Conservation (phyloP, 176 grass and related monocot species). For the Panicum miliaceum region DNA sequence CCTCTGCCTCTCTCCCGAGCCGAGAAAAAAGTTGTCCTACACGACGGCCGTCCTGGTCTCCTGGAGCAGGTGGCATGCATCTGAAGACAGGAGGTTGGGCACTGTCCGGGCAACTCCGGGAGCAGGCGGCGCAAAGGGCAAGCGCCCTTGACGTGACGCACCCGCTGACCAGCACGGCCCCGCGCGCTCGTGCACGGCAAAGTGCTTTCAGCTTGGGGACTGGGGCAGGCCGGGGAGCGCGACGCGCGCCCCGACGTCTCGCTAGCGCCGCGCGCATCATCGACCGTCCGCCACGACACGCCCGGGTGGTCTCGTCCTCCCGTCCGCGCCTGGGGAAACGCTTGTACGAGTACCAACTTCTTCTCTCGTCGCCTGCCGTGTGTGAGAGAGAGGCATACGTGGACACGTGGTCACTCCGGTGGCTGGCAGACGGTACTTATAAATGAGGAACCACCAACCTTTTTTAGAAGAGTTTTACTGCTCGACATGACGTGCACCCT, state of each 20-base stretch:
- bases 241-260: too few species aligned
- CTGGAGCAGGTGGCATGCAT: too few species aligned
- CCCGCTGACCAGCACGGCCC: slow-evolving; percentile 8
- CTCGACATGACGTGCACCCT: too few species aligned
- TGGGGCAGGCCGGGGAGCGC: too few species aligned
- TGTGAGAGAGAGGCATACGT: background rate
- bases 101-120: background rate
- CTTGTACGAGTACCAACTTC: background rate
- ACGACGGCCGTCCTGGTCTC: too few species aligned
- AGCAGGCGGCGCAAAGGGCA: background rate
- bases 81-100: too few species aligned
- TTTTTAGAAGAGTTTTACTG: too few species aligned
- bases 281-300: background rate
- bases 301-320: slow-evolving; percentile 8
- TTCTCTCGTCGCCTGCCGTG: background rate
- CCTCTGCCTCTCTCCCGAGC: too few species aligned
- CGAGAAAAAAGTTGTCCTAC: too few species aligned
- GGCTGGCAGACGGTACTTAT: too few species aligned
- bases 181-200: background rate
- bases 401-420: too few species aligned
- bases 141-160: slow-evolving; percentile 24
- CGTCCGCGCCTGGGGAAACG: background rate
- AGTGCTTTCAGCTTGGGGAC: background rate
- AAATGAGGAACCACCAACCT: too few species aligned
- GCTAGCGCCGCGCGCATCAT: background rate